phyloP scores from a whole-genome alignment of 1,139 yeast species.

The Blastobotrys serpentis region DNA sequence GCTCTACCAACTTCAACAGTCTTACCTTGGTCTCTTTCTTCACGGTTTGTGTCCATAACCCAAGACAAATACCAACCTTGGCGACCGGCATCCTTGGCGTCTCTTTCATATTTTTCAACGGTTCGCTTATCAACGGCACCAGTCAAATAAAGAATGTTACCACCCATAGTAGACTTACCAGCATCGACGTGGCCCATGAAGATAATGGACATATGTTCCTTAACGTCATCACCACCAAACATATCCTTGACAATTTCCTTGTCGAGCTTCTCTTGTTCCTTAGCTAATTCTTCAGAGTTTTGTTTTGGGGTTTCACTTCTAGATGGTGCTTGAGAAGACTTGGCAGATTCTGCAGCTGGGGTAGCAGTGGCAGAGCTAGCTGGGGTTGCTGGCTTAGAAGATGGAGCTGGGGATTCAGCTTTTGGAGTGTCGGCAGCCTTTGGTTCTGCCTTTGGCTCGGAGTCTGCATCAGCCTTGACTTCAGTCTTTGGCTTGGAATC shows the following conservation, averaged over 20 bases:
- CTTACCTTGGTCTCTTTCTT: slow-evolving; percentile 97
- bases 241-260: slow-evolving; percentile 84
- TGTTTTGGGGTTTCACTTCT: slow-evolving; percentile 21
- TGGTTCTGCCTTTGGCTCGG: slow-evolving; percentile 17
- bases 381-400: slow-evolving; percentile 30
- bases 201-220: slow-evolving; percentile 92
- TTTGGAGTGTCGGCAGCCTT: slow-evolving; percentile 47
- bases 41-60: slow-evolving; percentile 99
- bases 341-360: slow-evolving; percentile 25
- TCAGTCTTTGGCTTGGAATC: slow-evolving; percentile 20
- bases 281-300: slow-evolving; percentile 52
- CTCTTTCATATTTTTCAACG: slow-evolving; percentile 97
- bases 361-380: slow-evolving; percentile 30
- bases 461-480: slow-evolving; percentile 39
- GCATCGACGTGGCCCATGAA: slow-evolving; percentile 99
- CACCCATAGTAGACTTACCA: slow-evolving; percentile 99
- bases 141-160: slow-evolving; percentile 85
- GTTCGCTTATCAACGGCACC: slow-evolving; percentile 99
- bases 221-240: slow-evolving; percentile 72
- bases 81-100: slow-evolving; percentile 98
- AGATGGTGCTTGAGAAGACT: slow-evolving; percentile 19
- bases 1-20: slow-evolving; percentile 99
- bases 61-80: slow-evolving; percentile 99
- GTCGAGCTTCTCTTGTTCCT: slow-evolving; percentile 82
- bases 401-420: slow-evolving; percentile 36